Conservation (phyloP, 176 grass and related monocot genomes). For the Echinochloa phyllopogon region DNA sequence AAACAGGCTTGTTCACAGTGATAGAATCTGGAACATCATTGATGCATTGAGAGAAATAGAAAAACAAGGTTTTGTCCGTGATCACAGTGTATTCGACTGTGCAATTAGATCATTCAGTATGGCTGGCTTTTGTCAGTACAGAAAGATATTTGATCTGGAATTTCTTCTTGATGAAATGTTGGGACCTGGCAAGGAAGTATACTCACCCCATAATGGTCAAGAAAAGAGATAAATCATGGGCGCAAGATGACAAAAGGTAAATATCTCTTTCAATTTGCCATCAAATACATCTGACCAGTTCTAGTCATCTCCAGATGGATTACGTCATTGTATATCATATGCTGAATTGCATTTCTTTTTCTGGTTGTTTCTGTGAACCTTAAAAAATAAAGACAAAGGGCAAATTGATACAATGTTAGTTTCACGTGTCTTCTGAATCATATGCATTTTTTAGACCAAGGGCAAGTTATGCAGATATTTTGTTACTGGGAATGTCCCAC, state of each 20-base stretch:
- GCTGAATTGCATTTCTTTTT: slow-evolving; percentile 14
- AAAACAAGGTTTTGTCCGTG: slow-evolving; percentile 36
- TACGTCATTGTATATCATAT: not conserved
- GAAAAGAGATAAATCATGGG: slow-evolving; percentile 14
- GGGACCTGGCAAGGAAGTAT: slow-evolving; percentile 5
- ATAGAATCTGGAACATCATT: slow-evolving; percentile 50
- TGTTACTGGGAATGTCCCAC: not conserved
- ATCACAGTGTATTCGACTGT: slow-evolving; percentile 52
- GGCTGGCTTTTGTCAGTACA: slow-evolving; percentile 54
- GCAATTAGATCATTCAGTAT: slow-evolving; percentile 65
- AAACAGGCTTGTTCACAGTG: slow-evolving; percentile 60
- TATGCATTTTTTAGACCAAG: not conserved
- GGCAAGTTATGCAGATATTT: not conserved
- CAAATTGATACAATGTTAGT: not conserved
- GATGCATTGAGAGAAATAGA: slow-evolving; percentile 47
- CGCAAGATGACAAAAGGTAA: slow-evolving; percentile 34
- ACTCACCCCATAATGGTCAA: not conserved
- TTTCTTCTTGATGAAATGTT: slow-evolving; percentile 73
- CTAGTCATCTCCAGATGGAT: not conserved
- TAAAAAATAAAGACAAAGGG: not conserved
- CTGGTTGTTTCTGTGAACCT: not conserved
- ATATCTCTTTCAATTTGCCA: slow-evolving; percentile 12
- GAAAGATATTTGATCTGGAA: slow-evolving; percentile 38
- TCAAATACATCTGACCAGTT: not conserved
- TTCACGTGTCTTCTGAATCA: not conserved